Conservation (phyloP, 441 rosid species). For the Codiaeum variegatum region DNA sequence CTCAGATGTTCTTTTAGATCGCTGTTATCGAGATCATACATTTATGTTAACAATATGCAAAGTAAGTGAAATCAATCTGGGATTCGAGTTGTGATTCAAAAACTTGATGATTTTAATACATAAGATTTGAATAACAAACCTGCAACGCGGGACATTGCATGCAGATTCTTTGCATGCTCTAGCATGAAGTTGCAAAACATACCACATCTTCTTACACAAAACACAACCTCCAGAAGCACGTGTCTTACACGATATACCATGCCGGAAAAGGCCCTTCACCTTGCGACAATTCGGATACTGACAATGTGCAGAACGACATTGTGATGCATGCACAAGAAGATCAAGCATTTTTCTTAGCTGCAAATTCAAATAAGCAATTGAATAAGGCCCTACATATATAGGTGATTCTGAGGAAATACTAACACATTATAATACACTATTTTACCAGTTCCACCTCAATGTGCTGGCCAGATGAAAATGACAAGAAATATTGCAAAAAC, state of each 20-base stretch:
- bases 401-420: neutral
- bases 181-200: constrained; percentile 96
- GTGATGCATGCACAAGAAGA: constrained; percentile 97
- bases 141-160: constrained; percentile 99
- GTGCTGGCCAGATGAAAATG: neutral
- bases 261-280: constrained; percentile 95
- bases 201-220: constrained; percentile 98
- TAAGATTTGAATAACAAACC: constrained; percentile 39
- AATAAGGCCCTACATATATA: constrained; percentile 10
- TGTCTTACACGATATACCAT: constrained; percentile 85
- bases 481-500: neutral
- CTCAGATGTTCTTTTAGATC: constrained; percentile 93
- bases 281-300: constrained; percentile 98
- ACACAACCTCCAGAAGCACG: constrained; percentile 98
- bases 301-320: constrained; percentile 81
- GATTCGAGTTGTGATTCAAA: neutral
- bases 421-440: neutral
- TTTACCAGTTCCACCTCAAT: neutral
- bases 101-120: constrained; percentile 3
- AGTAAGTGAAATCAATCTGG: neutral
- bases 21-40: constrained; percentile 37
- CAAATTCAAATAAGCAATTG: constrained; percentile 26
- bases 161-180: constrained; percentile 97
- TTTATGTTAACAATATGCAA: neutral
- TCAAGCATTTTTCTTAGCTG: constrained; percentile 99